Evolutionary conservation across 805 yeast species (phyloP).

Genomic region (Saturnispora ahearnii): DNA sequence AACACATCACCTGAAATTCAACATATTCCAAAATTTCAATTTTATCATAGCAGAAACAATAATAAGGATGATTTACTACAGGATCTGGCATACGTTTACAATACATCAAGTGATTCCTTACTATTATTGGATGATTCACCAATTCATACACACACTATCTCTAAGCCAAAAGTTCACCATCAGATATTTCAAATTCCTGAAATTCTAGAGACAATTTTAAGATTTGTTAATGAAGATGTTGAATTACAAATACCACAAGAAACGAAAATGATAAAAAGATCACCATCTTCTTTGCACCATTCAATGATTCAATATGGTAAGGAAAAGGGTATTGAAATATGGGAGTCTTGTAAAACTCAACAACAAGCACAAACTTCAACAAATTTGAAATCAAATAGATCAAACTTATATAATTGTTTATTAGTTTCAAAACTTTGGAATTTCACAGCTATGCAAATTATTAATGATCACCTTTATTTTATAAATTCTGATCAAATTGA

Average conservation of each 20-base stretch:
- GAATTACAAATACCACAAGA: slow-evolving; percentile 50
- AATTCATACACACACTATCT: not conserved
- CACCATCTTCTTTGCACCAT: slow-evolving; percentile 57
- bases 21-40: not conserved
- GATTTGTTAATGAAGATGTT: slow-evolving; percentile 47
- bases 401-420: slow-evolving; percentile 49
- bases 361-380: slow-evolving; percentile 6
- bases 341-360: slow-evolving; percentile 18
- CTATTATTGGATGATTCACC: not conserved
- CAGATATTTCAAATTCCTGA: slow-evolving; percentile 68
- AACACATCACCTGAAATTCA: slow-evolving; percentile 3
- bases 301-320: slow-evolving; percentile 51
- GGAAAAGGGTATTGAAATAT: slow-evolving; percentile 34
- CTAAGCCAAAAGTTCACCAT: not conserved
- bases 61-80: slow-evolving; percentile 1
- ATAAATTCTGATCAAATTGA: slow-evolving; percentile 33
- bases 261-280: slow-evolving; percentile 48
- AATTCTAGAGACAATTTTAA: slow-evolving; percentile 51
- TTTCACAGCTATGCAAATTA: slow-evolving; percentile 42
- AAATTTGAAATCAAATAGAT: slow-evolving; percentile 3
- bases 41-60: not conserved
- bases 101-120: not conserved
- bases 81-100: slow-evolving; percentile 1
- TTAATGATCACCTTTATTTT: slow-evolving; percentile 50
- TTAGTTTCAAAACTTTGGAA: slow-evolving; percentile 64